These are phyloP conservation scores for Alternaria viburni DNA, from an alignment of 2,329 filamentous ascomycete genomes.

Conservation along the genomic window DNA sequence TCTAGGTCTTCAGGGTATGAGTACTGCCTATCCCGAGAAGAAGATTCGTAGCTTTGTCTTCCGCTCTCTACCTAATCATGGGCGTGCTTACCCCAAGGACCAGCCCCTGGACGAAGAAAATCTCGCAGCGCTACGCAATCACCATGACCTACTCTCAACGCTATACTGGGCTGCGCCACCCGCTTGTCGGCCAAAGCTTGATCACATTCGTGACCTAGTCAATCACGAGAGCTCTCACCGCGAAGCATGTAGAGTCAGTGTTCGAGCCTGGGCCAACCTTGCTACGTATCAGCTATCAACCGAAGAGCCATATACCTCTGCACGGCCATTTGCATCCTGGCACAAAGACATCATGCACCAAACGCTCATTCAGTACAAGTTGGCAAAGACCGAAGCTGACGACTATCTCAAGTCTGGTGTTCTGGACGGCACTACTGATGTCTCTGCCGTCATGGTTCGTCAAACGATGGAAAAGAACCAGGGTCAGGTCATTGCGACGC, in stretches of 20 bases:
- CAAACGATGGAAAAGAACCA: constrained; percentile 63
- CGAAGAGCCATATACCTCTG: constrained; percentile 52
- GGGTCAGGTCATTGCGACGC: constrained; percentile 60
- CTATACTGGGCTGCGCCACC: constrained; percentile 65
- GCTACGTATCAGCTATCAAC: constrained; percentile 63
- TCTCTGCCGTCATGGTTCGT: constrained; percentile 58
- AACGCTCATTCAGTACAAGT: constrained; percentile 60
- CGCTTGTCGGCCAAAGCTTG: constrained; percentile 59
- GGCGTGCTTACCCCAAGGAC: constrained; percentile 66
- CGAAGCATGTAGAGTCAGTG: constrained; percentile 65
- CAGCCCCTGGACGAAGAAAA: constrained; percentile 59
- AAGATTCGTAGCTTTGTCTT: constrained; percentile 63
- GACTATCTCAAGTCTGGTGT: constrained; percentile 53
- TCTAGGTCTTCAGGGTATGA: constrained; percentile 57
- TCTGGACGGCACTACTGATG: constrained; percentile 44
- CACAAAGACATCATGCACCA: constrained; percentile 60
- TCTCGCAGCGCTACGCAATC: constrained; percentile 65
- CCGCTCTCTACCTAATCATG: constrained; percentile 66
- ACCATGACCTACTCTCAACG: constrained; percentile 66
- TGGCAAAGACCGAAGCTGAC: constrained; percentile 65
- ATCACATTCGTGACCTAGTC: constrained; percentile 61
- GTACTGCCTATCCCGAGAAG: constrained; percentile 55
- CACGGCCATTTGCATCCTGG: constrained; percentile 62
- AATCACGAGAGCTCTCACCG: constrained; percentile 63
- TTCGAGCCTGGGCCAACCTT: constrained; percentile 65